Evolutionary conservation across 2,329 filamentous ascomycete species (phyloP), one percentile per base, ranked within the genome.

Genomic region (Talaromyces sp.): DNA sequence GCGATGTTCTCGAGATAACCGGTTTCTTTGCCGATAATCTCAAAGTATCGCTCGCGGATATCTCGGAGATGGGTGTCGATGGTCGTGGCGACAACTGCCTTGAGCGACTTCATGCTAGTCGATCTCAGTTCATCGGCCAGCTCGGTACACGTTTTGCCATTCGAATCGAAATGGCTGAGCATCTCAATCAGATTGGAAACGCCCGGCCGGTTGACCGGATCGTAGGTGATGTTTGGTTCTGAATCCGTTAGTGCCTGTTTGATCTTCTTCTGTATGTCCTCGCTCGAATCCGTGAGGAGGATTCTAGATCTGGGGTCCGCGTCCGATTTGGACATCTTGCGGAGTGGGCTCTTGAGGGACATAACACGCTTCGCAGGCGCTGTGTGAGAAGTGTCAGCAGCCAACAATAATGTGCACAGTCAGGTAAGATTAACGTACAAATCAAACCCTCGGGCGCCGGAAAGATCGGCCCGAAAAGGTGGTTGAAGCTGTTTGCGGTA

Each of bases 301-400:
- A 99, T 96, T 19, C 92, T 85, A 8, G 92, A 96, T 56, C 84
- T 84, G 2, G 84, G 81, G 66, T 90, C 85, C 0, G 82, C 71
- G 68, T 92, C 84, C 0, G 92, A 96, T 76, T 99, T 99, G 60
- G 92, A 96, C 95, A 99, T 99, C 73, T 99, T 99, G 58, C 85
- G 81, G 0, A 75, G 78, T 0, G 95, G 93, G 11, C 91, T 80
- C 57, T 85, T 86, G 25, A 99, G 84, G 19, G 92, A 96, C 93
- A 97, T 98, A 64, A 99, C 84, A 64, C 93, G 87, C 69, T 89
- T 91, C 2, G 90, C 85, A 4, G 90, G 88, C n/a, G 88, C 88
- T 91, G 42, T 13, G 44, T 8, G 32, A 44, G 25, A 33, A 19
- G 44, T 4, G 22, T 47, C 19, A 30, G 27, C 5, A 30, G 11